Evolutionary conservation across 2,329 filamentous ascomycete genomes (phyloP), one percentile per base, ranked within the genome.

Genomic region (Aureobasidium sp.): DNA sequence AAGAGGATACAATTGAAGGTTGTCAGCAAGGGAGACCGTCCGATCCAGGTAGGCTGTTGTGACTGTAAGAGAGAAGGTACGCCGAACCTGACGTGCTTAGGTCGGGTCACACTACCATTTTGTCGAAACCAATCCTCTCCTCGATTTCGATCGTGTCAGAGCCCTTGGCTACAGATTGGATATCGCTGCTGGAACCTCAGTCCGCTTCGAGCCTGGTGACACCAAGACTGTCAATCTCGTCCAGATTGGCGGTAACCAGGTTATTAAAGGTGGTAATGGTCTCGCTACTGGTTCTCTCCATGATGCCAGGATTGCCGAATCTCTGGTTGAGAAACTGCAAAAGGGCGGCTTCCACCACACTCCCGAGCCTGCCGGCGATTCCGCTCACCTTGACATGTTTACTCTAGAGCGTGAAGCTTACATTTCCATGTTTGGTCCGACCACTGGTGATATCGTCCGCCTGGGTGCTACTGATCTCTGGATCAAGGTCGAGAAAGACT

Each of bases 91-190:
- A 56, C 35, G 19, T 3, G 27, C 15, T 3, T 68, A 86, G 82
- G 81, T 90, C 63, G 93, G 93, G 35, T 96, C 91, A 35, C 93
- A 97, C 76, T 97, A 96, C 74, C 93, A 97, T 76, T 96, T 97
- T 73, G 85, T 96, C 70, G 93, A 97, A 78, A 88, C 86, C n/a
- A 97, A 97, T 74, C 90, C 91, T 0, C 85, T 90, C 73, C 82
- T 97, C 56, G 84, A 89, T 64, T 97, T 97, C 73, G 93, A 97
- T 75, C 89, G 93, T 29, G 78, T 84, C 54, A 85, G 84, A 67
- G 85, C 91, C 0, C 94, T 94, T 70, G 93, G 93, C 6, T 96
- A 85, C 75, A 84, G 91, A 12, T 81, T 97, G 15, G 92, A 97
- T 70, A 94, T 97, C 62, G 81, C 93, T 1, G 91, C 93, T 0